Conservation (phyloP, 352 stramenopile species). For the Globisporangium splendens region DNA sequence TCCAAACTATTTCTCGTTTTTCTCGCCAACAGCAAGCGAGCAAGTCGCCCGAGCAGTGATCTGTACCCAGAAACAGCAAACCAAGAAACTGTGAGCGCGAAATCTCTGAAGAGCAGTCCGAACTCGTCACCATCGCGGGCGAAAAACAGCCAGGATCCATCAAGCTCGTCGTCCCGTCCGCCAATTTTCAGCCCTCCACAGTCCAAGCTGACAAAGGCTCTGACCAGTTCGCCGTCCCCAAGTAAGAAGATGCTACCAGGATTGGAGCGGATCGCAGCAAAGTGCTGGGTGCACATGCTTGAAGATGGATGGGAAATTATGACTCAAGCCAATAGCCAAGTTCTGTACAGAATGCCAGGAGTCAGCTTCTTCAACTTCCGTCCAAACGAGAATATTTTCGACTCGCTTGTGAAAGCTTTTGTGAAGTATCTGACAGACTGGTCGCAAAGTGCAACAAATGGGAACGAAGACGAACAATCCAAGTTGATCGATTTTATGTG, state of each 20-base stretch:
- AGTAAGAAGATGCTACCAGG: constrained; percentile 17
- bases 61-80: not conserved
- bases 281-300: constrained; percentile 65
- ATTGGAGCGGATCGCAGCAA: constrained; percentile 24
- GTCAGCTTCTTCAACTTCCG: constrained; percentile 65
- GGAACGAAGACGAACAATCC: constrained; percentile 17
- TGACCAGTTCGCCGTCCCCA: constrained; percentile 14
- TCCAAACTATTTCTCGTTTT: constrained; percentile 19
- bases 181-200: constrained; percentile 16
- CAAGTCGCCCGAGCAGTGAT: not conserved
- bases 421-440: constrained; percentile 43
- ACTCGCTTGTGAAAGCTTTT: constrained; percentile 60
- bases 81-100: constrained; percentile 1
- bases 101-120: constrained; percentile 14
- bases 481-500: constrained; percentile 55
- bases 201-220: constrained; percentile 10
- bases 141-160: constrained; percentile 3
- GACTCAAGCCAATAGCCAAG: constrained; percentile 38
- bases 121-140: constrained; percentile 4
- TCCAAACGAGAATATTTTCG: constrained; percentile 77
- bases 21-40: constrained; percentile 10
- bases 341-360: constrained; percentile 70
- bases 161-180: constrained; percentile 4
- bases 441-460: constrained; percentile 15
- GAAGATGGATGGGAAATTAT: constrained; percentile 57